These are phyloP conservation scores for Geosmithia flava DNA, from an alignment of 2,329 filamentous ascomycete genomes.

Conservation along the genomic window DNA sequence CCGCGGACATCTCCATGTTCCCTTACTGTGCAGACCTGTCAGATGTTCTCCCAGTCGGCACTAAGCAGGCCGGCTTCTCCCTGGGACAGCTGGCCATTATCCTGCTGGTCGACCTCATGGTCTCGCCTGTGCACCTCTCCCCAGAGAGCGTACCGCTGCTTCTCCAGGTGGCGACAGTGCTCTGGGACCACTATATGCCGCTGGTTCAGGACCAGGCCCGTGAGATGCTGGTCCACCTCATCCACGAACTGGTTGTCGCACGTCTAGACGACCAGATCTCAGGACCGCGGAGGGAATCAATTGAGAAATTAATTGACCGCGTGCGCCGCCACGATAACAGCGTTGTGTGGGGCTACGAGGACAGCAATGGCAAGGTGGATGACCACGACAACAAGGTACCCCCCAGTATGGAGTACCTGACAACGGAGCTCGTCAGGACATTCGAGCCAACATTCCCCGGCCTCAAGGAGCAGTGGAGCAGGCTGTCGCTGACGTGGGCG, in stretches of 20 bases:
- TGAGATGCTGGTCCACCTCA: slow-evolving; percentile 95
- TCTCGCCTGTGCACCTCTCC: slow-evolving; percentile 72
- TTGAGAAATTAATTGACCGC: slow-evolving; percentile 79
- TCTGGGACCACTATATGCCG: slow-evolving; percentile 96
- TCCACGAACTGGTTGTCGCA: slow-evolving; percentile 85
- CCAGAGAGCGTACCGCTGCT: slow-evolving; percentile 74
- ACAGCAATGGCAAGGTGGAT: slow-evolving; percentile 70
- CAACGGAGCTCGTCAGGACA: slow-evolving; percentile 69
- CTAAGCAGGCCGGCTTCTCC: slow-evolving; percentile 86
- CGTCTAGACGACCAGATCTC: slow-evolving; percentile 59
- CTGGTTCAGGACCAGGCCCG: slow-evolving; percentile 93
- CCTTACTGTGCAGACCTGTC: slow-evolving; percentile 84
- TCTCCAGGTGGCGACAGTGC: slow-evolving; percentile 79
- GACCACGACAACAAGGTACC: slow-evolving; percentile 72
- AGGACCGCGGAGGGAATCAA: slow-evolving; percentile 51
- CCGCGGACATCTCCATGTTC: slow-evolving; percentile 60
- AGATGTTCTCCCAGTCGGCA: slow-evolving; percentile 69
- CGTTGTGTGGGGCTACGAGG: slow-evolving; percentile 90
- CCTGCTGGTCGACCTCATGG: slow-evolving; percentile 88
- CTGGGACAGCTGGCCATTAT: slow-evolving; percentile 89
- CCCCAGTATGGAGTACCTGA: slow-evolving; percentile 74
- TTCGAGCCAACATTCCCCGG: slow-evolving; percentile 77
- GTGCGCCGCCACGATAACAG: slow-evolving; percentile 74
- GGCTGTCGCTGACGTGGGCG: slow-evolving; percentile 84
- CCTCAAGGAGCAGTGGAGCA: slow-evolving; percentile 84